Percentiles rank a stretch among this genome's conserved stretches.
Conservation (phyloP, 768 basidiomycete species). For the Lyophyllum decastes region DNA sequence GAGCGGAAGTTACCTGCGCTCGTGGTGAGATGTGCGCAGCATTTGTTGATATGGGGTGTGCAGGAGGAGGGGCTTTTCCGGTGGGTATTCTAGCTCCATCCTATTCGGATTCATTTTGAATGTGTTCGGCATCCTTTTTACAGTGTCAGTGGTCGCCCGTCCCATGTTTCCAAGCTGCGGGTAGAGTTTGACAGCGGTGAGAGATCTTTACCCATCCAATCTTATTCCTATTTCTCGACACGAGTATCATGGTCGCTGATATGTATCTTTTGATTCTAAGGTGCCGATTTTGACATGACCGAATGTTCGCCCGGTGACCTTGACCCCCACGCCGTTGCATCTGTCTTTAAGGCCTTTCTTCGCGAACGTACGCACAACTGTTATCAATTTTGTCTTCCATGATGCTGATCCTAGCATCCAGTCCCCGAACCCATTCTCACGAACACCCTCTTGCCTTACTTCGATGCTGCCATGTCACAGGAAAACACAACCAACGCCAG, state of each 20-base stretch:
- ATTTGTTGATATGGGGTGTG: constrained; percentile 79
- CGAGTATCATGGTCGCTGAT: constrained; percentile 7
- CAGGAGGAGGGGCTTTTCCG: constrained; percentile 87
- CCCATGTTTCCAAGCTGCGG: constrained; percentile 75
- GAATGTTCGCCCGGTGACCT: constrained; percentile 82
- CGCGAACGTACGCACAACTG: constrained; percentile 74
- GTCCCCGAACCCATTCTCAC: constrained; percentile 91
- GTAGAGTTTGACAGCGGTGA: constrained; percentile 80
- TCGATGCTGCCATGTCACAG: constrained; percentile 73
- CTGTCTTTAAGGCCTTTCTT: constrained; percentile 89
- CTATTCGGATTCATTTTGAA: constrained; percentile 8
- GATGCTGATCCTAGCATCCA: constrained; percentile 29
- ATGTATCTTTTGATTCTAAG: constrained; percentile 34
- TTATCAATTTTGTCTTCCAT: background rate
- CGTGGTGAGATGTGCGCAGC: constrained; percentile 81
- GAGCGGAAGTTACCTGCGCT: constrained; percentile 67
- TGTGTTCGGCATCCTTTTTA: constrained; percentile 15
- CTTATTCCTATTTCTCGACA: background rate
- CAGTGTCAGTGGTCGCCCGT: constrained; percentile 84
- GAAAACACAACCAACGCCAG: constrained; percentile 45
- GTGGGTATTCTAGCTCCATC: constrained; percentile 40
- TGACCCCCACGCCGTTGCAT: constrained; percentile 93
- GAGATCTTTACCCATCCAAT: constrained; percentile 3
- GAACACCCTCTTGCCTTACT: constrained; percentile 63
- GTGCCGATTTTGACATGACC: constrained; percentile 84